Evolutionary conservation across 352 stramenopile species (phyloP), one percentile per base, ranked within the genome.

Genomic region (Pythium dissimile): DNA sequence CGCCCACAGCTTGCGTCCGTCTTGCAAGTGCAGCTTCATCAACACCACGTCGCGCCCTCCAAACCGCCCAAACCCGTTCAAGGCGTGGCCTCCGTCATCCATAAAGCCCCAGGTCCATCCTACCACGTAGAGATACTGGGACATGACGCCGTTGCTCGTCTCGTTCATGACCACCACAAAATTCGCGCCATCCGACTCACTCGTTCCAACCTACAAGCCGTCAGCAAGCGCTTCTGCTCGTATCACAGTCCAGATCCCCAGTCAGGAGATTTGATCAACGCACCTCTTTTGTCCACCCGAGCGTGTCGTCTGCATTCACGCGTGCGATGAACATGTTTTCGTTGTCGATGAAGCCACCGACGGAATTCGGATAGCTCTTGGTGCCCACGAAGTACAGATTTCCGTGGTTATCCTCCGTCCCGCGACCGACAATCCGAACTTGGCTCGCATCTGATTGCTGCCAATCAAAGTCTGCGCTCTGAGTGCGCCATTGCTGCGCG

Each of bases 21-120:
- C 35, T 2, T 34, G 23, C 5, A 79, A 52, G 5, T 67, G 66
- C 18, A 90, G 34, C 42, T 90, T 88, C 21, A 82, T 39, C 18
- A 92, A 50, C 50, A 90, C 80, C 3, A 87, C 76, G 38, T 92
- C 82, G 13, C 82, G 74, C 0, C 78, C 80, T 15, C 82, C 82
- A 51, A 86, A 89, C 5, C 65, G 77, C 0, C 82, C 80, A 52
- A 89, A 92, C 2, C 72, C 69, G 31, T 90, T 92, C 26, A 88
- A 72, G 11, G 74, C 77, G 54, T 92, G 80, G 8, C 66, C 66
- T 2, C 67, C 69, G 57, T 92, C 80, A 54, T 92, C 82, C 70
- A 92, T 74, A 45, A 64, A 80, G 0, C 82, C 80, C 75, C 77
- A 89, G 1, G 82, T 90, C 63, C 73, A 81, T 9, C 76, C 82